Evolutionary conservation across 2,329 filamentous ascomycete genomes (phyloP).

Genomic region (Bretziella fagacearum): DNA sequence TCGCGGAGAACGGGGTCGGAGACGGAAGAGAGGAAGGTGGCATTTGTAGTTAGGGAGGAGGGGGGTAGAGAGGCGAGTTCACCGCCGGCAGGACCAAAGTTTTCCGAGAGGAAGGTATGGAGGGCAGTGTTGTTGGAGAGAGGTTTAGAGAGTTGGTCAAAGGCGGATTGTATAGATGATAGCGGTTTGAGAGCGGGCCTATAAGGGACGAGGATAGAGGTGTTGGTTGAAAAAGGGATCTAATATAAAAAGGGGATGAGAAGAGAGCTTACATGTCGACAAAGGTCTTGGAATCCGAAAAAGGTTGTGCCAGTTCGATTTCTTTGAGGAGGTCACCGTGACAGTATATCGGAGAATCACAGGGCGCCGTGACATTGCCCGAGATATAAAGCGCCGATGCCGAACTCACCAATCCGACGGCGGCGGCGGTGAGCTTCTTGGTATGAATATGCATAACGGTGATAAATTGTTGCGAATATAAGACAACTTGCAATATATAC

Average conservation of each 20-base stretch:
- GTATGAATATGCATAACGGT: no score
- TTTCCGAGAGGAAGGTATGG: slow-evolving; percentile 40
- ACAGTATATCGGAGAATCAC: slow-evolving; percentile 52
- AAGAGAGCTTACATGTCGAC: slow-evolving; percentile 42
- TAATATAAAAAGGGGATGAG: neutral
- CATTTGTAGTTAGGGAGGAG: slow-evolving; percentile 35
- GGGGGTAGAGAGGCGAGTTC: slow-evolving; percentile 40
- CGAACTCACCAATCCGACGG: slow-evolving; percentile 15
- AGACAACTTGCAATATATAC: no score
- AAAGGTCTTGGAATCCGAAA: slow-evolving; percentile 53
- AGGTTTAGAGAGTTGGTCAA: slow-evolving; percentile 40
- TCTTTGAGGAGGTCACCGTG: slow-evolving; percentile 45
- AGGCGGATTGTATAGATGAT: slow-evolving; percentile 43
- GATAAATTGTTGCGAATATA: no score
- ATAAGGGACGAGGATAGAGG: slow-evolving; percentile 10
- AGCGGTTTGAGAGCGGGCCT: slow-evolving; percentile 44
- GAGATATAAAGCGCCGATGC: slow-evolving; percentile 36
- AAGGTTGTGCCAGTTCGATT: slow-evolving; percentile 46
- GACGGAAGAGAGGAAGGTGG: slow-evolving; percentile 40
- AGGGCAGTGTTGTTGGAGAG: slow-evolving; percentile 46
- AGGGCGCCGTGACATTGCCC: slow-evolving; percentile 44
- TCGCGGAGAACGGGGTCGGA: slow-evolving; percentile 40
- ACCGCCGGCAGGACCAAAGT: slow-evolving; percentile 46
- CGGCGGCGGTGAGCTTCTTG: no score
- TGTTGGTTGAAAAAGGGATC: neutral